Evolutionary conservation across 345 rosid genomes (phyloP).

Genomic region (Acer saccharum): DNA sequence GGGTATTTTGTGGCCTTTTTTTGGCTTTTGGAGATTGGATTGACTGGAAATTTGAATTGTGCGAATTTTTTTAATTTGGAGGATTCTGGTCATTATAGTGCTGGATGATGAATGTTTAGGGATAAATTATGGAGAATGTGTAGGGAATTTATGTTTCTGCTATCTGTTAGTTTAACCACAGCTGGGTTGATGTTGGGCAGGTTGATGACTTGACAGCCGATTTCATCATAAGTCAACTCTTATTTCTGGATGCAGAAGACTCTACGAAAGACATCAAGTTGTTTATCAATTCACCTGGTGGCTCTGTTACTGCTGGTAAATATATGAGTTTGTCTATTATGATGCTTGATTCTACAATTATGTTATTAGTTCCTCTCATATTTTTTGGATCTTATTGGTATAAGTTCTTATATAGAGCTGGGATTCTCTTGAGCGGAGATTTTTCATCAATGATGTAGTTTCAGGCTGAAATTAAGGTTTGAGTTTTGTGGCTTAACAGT

Average conservation of each 20-base stretch:
- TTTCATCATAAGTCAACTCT: conserved; percentile 84
- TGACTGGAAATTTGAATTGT: neutral
- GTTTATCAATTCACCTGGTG: conserved; percentile 94
- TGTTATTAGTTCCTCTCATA: neutral
- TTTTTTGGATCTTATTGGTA: neutral
- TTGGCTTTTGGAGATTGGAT: neutral
- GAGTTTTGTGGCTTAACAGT: neutral
- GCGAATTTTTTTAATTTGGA: neutral
- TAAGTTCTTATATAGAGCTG: neutral
- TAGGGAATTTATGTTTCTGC: neutral
- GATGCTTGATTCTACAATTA: neutral
- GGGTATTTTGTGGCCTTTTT: neutral
- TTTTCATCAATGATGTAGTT: neutral
- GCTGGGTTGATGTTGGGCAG: conserved; percentile 37
- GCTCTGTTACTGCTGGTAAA: conserved; percentile 87
- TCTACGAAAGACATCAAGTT: conserved; percentile 71
- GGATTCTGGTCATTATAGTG: neutral
- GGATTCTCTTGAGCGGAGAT: neutral
- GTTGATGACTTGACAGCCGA: conserved; percentile 89
- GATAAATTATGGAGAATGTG: conserved; percentile 6
- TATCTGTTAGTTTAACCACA: neutral
- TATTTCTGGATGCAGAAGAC: conserved; percentile 87
- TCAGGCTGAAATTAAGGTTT: neutral
- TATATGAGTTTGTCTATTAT: neutral
- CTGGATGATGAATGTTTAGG: neutral